These are phyloP conservation scores for Phytopythium aichiense DNA, from an alignment of 352 stramenopile genomes.

Conservation along the genomic window DNA sequence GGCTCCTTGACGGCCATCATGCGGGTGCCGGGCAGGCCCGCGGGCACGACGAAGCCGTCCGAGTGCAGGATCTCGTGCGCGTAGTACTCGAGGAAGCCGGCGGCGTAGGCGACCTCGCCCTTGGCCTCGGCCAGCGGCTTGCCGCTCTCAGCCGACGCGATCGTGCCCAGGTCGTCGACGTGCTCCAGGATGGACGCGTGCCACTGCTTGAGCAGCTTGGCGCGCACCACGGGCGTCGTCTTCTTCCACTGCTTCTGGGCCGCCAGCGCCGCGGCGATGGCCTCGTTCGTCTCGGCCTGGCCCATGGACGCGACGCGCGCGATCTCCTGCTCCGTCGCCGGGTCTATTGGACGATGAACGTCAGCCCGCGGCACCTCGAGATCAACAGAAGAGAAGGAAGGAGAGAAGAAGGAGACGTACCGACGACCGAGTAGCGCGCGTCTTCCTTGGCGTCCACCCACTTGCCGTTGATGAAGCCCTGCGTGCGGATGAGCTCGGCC, in stretches of 20 bases:
- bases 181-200: constrained; percentile 62
- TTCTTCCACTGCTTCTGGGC: constrained; percentile 75
- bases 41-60: constrained; percentile 77
- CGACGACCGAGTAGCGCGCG: constrained; percentile 56
- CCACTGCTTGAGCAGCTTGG: constrained; percentile 79
- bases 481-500: constrained; percentile 62
- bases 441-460: constrained; percentile 64
- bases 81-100: constrained; percentile 96
- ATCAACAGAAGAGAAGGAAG: no score
- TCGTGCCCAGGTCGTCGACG: constrained; percentile 79
- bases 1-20: constrained; percentile 88
- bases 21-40: constrained; percentile 41
- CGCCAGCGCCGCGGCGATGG: constrained; percentile 59
- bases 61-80: constrained; percentile 92
- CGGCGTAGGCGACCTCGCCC: constrained; percentile 93
- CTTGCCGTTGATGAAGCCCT: constrained; percentile 74
- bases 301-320: constrained; percentile 69
- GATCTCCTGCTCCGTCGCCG: constrained; percentile 73
- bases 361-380: background rate
- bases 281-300: constrained; percentile 54
- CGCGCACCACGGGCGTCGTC: constrained; percentile 56
- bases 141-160: constrained; percentile 96
- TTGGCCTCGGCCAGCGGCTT: constrained; percentile 95
- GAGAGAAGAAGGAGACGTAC: constrained; percentile 14
- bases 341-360: constrained; percentile 28